phyloP scores from a whole-genome alignment of 305 asterid species.

The Fraxinus angustifolia region DNA sequence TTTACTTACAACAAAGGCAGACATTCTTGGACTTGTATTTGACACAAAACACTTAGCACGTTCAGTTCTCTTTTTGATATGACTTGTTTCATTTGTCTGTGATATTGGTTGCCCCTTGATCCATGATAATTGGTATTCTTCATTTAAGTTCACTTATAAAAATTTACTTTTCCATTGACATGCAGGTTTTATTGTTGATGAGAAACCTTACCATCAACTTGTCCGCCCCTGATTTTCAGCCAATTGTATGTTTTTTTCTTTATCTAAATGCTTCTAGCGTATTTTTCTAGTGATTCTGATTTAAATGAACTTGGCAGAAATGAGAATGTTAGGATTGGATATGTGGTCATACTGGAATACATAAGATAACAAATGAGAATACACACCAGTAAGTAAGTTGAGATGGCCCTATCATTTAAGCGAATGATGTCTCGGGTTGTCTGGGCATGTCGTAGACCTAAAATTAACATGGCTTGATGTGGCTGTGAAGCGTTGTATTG shows the following conservation, averaged over 20 bases:
- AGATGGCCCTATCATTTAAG: background rate
- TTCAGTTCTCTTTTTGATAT: background rate
- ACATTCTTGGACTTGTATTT: background rate
- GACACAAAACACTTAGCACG: background rate
- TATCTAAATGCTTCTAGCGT: background rate
- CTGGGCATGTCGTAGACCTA: background rate
- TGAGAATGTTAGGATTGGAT: background rate
- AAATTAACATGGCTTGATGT: background rate
- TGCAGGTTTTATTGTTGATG: conserved; percentile 89
- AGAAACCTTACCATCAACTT: conserved; percentile 79
- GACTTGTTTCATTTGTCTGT: background rate
- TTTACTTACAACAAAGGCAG: background rate
- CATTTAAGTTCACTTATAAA: background rate
- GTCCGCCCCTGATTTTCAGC: conserved; percentile 77
- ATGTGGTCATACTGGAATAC: background rate
- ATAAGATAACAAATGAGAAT: background rate
- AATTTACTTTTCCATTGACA: conserved; percentile 14
- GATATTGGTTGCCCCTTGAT: background rate
- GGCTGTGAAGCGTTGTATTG: background rate
- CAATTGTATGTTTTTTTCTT: conserved; percentile 57
- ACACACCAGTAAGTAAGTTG: background rate
- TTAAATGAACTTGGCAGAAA: background rate
- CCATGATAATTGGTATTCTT: background rate
- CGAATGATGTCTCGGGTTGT: background rate
- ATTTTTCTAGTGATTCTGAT: conserved; percentile 5